Conservation (phyloP, 352 stramenopile genomes). For the Globisporangium paddicum region DNA sequence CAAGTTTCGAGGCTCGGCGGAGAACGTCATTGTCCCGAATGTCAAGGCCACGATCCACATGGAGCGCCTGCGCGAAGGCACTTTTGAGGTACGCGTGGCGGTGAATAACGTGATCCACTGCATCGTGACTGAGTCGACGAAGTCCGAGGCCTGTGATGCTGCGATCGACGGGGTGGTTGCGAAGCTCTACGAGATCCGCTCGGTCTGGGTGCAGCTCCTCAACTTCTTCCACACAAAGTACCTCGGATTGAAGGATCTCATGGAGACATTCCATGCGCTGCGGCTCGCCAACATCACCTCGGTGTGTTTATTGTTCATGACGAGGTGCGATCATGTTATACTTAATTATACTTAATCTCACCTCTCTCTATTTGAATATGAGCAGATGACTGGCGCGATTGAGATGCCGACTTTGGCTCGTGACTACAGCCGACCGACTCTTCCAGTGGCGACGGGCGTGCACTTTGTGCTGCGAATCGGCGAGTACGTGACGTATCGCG, state of each 20-base stretch:
- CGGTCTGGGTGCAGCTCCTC: slow-evolving; percentile 56
- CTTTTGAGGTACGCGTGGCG: slow-evolving; percentile 50
- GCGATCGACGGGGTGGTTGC: slow-evolving; percentile 55
- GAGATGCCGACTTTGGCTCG: slow-evolving; percentile 20
- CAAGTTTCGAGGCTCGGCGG: slow-evolving; percentile 48
- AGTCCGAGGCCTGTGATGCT: slow-evolving; percentile 59
- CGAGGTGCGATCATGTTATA: background rate
- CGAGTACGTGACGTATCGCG: slow-evolving; percentile 40
- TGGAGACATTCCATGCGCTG: slow-evolving; percentile 58
- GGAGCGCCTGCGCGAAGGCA: slow-evolving; percentile 49
- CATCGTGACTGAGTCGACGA: slow-evolving; percentile 29
- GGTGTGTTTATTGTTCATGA: slow-evolving; percentile 28
- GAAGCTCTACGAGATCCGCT: slow-evolving; percentile 46
- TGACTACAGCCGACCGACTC: slow-evolving; percentile 2
- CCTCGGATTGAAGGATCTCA: slow-evolving; percentile 32
- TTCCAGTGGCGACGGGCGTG: slow-evolving; percentile 13
- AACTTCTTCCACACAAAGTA: slow-evolving; percentile 74
- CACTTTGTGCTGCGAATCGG: slow-evolving; percentile 40
- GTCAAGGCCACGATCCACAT: slow-evolving; percentile 67
- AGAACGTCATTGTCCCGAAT: slow-evolving; percentile 53
- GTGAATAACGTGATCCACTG: slow-evolving; percentile 64
- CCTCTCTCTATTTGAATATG: background rate
- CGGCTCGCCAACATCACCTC: slow-evolving; percentile 59
- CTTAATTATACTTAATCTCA: too few relatives aligned
- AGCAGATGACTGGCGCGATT: slow-evolving; percentile 35